A percentile compares a stretch with the other conserved stretches of the same genome.
Conservation (phyloP, 441 rosid genomes). For the Aleurites moluccanus region DNA sequence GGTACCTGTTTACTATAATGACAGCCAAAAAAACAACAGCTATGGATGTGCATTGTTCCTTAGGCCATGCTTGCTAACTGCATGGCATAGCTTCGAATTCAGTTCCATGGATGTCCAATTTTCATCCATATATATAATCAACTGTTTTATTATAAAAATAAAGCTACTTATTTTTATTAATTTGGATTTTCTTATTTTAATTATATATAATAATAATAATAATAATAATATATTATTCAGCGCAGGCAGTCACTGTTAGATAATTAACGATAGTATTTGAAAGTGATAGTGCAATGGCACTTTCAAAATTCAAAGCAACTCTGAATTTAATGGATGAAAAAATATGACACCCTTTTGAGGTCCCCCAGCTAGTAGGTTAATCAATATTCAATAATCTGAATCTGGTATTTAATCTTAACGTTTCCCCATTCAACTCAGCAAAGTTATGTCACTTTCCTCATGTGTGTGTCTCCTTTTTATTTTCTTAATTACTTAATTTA, state of each 20-base stretch:
- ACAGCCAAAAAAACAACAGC: neutral
- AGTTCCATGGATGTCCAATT: neutral
- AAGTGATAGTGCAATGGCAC: conserved; percentile 18
- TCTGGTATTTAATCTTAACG: neutral
- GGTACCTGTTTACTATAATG: neutral
- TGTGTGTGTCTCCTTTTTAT: neutral
- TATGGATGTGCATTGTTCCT: neutral
- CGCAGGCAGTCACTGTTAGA: neutral
- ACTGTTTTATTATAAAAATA: no score
- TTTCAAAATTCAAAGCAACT: neutral
- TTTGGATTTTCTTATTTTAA: no score
- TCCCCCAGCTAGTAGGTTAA: neutral
- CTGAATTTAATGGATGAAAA: conserved; percentile 16
- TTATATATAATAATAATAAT: no score
- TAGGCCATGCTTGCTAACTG: neutral
- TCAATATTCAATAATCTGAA: neutral
- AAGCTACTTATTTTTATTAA: no score
- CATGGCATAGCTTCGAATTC: neutral
- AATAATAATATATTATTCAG: no score
- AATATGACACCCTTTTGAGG: neutral
- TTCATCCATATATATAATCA: no score
- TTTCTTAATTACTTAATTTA: neutral
- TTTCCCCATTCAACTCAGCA: neutral
- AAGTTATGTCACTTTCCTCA: neutral
- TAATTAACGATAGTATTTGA: conserved; percentile 5